These are phyloP conservation scores for Suillus occidentalis DNA, from an alignment of 768 basidiomycete species.

Conservation along the genomic window DNA sequence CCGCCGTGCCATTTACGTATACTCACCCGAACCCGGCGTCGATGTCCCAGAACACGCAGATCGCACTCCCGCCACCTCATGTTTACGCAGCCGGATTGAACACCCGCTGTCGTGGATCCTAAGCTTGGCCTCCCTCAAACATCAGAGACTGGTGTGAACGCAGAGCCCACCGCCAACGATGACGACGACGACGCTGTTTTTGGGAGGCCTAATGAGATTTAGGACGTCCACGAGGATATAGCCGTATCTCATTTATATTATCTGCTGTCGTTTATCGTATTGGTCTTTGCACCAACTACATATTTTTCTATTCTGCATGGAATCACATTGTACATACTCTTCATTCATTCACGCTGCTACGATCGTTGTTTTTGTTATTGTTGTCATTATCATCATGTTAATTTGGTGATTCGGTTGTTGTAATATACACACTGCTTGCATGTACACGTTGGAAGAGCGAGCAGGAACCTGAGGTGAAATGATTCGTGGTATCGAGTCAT, in stretches of 20 bases:
- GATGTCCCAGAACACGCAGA: no score
- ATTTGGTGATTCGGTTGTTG: background rate
- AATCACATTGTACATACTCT: background rate
- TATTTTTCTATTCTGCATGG: background rate
- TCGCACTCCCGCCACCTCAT: no score
- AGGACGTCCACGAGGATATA: background rate
- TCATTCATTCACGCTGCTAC: background rate
- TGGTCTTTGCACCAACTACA: background rate
- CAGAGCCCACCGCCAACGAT: no score
- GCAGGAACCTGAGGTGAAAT: background rate
- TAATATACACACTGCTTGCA: background rate
- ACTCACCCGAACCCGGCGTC: no score
- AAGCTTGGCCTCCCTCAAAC: no score
- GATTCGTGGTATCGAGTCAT: background rate
- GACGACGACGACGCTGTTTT: no score
- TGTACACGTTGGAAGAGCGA: background rate
- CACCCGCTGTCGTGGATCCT: no score
- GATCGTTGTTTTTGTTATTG: background rate
- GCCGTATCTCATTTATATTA: no score
- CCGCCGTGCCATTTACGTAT: no score
- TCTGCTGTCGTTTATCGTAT: background rate
- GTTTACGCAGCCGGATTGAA: no score
- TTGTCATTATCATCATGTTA: background rate
- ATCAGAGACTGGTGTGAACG: no score
- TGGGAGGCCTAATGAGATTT: no score